Percentiles rank a stretch among this genome's conserved stretches.
Conservation (phyloP, 768 basidiomycete genomes). For the Boletus sp. region DNA sequence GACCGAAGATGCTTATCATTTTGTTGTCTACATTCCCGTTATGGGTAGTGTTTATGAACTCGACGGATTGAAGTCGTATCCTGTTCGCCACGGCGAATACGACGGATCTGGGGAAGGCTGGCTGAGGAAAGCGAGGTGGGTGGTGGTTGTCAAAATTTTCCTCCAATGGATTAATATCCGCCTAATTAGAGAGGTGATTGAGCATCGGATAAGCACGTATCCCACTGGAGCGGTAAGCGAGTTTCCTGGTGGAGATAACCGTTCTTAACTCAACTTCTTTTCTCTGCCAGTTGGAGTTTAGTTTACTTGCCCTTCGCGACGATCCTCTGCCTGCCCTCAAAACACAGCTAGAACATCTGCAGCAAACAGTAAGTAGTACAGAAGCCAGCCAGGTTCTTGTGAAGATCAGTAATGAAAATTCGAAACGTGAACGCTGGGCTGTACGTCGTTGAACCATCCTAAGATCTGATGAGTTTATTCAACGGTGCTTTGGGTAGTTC, state of each 20-base stretch:
- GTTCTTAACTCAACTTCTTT: conserved; percentile 7
- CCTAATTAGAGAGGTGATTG: conserved; percentile 68
- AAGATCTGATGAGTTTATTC: background rate
- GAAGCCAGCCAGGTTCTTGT: conserved; percentile 52
- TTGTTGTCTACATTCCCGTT: conserved; percentile 88
- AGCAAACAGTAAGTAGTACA: conserved; percentile 38
- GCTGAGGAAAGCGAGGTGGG: conserved; percentile 73
- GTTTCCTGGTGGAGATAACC: conserved; percentile 12
- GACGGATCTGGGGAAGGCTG: conserved; percentile 74
- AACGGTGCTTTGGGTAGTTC: conserved; percentile 48
- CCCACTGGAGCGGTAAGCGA: conserved; percentile 75
- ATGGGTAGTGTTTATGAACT: conserved; percentile 87
- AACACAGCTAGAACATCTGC: conserved; percentile 50
- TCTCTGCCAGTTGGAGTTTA: conserved; percentile 75
- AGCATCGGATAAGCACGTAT: conserved; percentile 86
- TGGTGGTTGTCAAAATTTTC: conserved; percentile 6
- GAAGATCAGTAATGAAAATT: conserved; percentile 61
- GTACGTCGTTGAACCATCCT: conserved; percentile 44
- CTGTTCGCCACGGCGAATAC: conserved; percentile 78
- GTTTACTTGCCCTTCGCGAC: conserved; percentile 80
- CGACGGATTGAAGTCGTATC: conserved; percentile 79
- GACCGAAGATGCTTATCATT: conserved; percentile 90
- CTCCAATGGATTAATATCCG: conserved; percentile 18
- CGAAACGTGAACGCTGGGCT: conserved; percentile 78
- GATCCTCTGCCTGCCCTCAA: conserved; percentile 74